phyloP scores from a whole-genome alignment of 1,284 basidiomycete species.

The Trametes versicolor region DNA sequence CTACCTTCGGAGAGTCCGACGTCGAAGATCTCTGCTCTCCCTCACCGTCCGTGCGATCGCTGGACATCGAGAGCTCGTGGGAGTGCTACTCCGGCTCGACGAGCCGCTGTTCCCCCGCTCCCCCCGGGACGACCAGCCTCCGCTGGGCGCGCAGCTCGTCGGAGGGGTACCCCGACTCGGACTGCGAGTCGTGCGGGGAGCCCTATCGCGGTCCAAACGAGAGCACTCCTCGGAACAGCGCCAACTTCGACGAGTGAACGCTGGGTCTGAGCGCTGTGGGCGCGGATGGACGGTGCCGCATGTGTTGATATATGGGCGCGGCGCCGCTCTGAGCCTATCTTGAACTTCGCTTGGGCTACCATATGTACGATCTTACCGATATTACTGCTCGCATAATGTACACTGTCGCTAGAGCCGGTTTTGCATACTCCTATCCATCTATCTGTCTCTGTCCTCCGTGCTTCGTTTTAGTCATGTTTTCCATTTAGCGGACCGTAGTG shows the following conservation, averaged over 20 bases:
- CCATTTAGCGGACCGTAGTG: no score
- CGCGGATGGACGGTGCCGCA: neutral
- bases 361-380: neutral
- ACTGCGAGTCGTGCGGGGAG: neutral
- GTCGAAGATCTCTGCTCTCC: neutral
- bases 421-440: no score
- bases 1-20: neutral
- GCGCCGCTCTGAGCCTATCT: neutral
- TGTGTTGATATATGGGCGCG: slow-evolving; percentile 6
- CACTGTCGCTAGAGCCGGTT: neutral
- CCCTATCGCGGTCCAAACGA: neutral
- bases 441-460: no score
- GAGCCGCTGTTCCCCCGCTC: slow-evolving; percentile 8
- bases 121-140: neutral
- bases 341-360: neutral
- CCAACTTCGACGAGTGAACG: neutral
- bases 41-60: slow-evolving; percentile 10
- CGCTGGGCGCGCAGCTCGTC: neutral
- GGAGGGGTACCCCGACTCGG: neutral
- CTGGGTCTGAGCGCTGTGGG: neutral
- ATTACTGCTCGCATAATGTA: neutral
- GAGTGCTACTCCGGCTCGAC: slow-evolving; percentile 10
- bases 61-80: slow-evolving; percentile 13
- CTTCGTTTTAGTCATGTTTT: no score
- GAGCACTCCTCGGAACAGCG: slow-evolving; percentile 13